Percentiles rank a stretch among this genome's conserved stretches.
phyloP scores from a whole-genome alignment of 306 rosid genomes.

The Quercus wislizeni region DNA sequence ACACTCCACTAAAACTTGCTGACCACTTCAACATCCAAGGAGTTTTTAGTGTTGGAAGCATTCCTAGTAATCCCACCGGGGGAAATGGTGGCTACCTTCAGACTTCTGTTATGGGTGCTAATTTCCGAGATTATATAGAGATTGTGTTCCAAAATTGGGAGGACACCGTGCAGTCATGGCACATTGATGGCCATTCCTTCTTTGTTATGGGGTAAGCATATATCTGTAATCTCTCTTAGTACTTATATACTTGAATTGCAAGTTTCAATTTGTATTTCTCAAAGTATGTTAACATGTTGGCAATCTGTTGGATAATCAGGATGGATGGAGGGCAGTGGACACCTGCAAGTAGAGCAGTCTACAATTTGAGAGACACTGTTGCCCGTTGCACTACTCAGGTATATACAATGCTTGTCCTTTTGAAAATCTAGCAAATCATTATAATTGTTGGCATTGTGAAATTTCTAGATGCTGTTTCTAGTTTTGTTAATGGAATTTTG shows the following conservation, averaged over 20 bases:
- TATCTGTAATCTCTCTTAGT: not conserved
- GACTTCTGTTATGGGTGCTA: constrained; percentile 83
- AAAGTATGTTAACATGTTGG: not conserved
- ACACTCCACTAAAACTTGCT: constrained; percentile 86
- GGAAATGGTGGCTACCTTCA: constrained; percentile 75
- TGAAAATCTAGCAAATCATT: not conserved
- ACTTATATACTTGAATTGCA: not conserved
- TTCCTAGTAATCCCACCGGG: constrained; percentile 53
- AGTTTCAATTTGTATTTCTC: not conserved
- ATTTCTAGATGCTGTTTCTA: not conserved
- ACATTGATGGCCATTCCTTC: constrained; percentile 83
- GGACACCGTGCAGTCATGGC: constrained; percentile 84
- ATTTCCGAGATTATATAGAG: constrained; percentile 78
- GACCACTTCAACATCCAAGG: constrained; percentile 82
- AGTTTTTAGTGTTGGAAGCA: constrained; percentile 77
- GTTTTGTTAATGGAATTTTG: not conserved
- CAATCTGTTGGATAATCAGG: constrained; percentile 43
- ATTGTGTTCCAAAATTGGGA: constrained; percentile 98
- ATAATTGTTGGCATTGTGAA: not conserved
- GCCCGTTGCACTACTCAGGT: constrained; percentile 89
- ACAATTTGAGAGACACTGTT: constrained; percentile 86
- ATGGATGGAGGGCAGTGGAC: constrained; percentile 97
- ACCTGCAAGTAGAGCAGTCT: constrained; percentile 58
- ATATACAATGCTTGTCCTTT: not conserved
- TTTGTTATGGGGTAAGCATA: constrained; percentile 80